Conservation (phyloP, 2,329 filamentous ascomycete genomes). For the Nemania sp. region DNA sequence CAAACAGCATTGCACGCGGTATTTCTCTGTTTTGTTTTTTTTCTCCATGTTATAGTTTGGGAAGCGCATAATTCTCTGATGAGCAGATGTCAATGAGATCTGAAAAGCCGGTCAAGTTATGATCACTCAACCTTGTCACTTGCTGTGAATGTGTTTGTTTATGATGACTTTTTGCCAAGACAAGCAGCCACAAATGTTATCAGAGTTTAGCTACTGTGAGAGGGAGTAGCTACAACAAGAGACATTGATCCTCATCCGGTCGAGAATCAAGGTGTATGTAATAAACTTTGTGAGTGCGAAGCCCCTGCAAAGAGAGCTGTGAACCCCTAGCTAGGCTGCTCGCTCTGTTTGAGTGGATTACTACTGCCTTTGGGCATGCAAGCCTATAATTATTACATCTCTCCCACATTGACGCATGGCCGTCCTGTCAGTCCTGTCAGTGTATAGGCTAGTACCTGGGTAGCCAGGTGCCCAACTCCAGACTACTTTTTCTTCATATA, state of each 20-base stretch:
- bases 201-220: neutral
- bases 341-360: too few relatives aligned
- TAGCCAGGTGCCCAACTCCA: neutral
- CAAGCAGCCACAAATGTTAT: neutral
- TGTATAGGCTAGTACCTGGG: too few relatives aligned
- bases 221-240: too few relatives aligned
- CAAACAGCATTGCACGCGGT: conserved; percentile 20
- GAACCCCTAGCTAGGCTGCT: too few relatives aligned
- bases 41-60: conserved; percentile 1
- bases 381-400: neutral
- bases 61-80: conserved; percentile 19
- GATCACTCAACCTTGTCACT: neutral
- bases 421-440: neutral
- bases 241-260: too few relatives aligned
- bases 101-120: conserved; percentile 6
- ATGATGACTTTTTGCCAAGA: neutral
- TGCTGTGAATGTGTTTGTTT: neutral
- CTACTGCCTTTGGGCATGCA: too few relatives aligned
- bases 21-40: conserved; percentile 3
- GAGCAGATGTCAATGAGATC: conserved; percentile 22
- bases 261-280: too few relatives aligned
- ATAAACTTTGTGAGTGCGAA: too few relatives aligned
- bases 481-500: neutral
- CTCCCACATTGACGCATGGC: neutral
- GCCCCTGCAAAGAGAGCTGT: too few relatives aligned